Evolutionary conservation across 1,139 yeast genomes (phyloP), one percentile per base, ranked within the genome.

Genomic region (Candida tunisiensis): DNA sequence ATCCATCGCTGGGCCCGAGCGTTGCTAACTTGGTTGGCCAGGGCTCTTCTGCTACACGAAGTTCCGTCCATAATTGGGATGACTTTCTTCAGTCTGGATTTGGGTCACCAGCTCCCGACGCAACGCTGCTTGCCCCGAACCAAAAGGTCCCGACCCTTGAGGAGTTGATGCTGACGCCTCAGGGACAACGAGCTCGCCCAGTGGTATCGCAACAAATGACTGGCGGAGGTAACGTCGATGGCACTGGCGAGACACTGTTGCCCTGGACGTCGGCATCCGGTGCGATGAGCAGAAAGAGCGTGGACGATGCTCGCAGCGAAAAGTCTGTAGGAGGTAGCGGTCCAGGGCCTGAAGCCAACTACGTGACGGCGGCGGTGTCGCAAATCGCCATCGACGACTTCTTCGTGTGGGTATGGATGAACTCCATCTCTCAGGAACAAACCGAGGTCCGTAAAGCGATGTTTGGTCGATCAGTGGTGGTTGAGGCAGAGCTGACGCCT

Each of bases 391-490:
- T 82, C 18, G 92, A 79, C 49, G 94, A 82, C 45, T 82, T 77
- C 45, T 80, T 74, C 42, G 78, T 80, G 16, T 82, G 93, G 93
- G 69, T 93, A 0, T 82, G 94, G 94, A 57, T 80, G 40, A 71
- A 83, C 3, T 66, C 83, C 2, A 49, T 80, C 16, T 80, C 80
- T 0, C 65, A 72, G 24, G 94, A 82, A 42, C 80, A 79, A 45
- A 70, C 83, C 1, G 57, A 63, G 21, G 53, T 57, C 17, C 68
- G 73, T 39, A 77, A 77, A 47, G 64, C 65, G 18, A 50, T 73
- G 2, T 82, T 82, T 56, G 94, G 94, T 5, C 63, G 91, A 34
- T 71, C 92, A 0, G 59, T 80, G 30, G 79, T 82, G 5, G 65
- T 74, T 4, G 85, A 75, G 38, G 74, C 78, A 32, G 62, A 60